Evolutionary conservation across 73 alveolate genomes (phyloP), one percentile per base, ranked within the genome.

Genomic region (Tetrahymena thermophila): DNA sequence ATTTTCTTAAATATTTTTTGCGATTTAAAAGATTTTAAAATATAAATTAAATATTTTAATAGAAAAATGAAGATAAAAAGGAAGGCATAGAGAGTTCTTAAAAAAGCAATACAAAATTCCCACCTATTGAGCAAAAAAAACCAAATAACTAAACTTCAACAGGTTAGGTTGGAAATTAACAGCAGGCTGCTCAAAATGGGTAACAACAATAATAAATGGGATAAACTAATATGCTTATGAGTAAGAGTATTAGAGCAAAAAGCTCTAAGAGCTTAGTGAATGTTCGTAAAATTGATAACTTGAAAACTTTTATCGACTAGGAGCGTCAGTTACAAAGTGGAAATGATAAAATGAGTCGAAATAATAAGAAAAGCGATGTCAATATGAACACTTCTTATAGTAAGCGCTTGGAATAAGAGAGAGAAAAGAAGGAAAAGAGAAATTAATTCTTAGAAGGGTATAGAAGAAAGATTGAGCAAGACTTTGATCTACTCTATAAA

Each of bases 261-360:
- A 71, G 89, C 37, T 71, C 89, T n/a, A 71, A 71, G 37, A 71
- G 89, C 13, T 23, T 71, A n/a, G 89, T 71, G 17, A 71, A 71
- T 71, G 89, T 71, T 2, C 89, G 89, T 31, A 71, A 71, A 31
- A 71, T 71, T 28, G 89, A 71, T 31, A 71, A 71, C n/a, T 71
- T 71, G 31, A 71, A 71, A 71, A 71, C 89, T 0, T 71, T 71
- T 34, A 25, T 71, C 11, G 89, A 71, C n/a, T 16, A n/a, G 11
- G 89, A 71, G 31, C 89, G 89, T 71, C 89, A 71, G 89, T 71
- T 71, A 71, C 42, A 71, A 71, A 71, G 89, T 71, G 89, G 89
- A 71, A 71, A 71, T 71, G 89, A 71, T 25, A 71, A 71, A 71
- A 31, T 71, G 37, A 71, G 23, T n/a, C 35, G 89, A n/a, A 71